Evolutionary conservation across 306 rosid genomes (phyloP).

Genomic region (Quercus robur): DNA sequence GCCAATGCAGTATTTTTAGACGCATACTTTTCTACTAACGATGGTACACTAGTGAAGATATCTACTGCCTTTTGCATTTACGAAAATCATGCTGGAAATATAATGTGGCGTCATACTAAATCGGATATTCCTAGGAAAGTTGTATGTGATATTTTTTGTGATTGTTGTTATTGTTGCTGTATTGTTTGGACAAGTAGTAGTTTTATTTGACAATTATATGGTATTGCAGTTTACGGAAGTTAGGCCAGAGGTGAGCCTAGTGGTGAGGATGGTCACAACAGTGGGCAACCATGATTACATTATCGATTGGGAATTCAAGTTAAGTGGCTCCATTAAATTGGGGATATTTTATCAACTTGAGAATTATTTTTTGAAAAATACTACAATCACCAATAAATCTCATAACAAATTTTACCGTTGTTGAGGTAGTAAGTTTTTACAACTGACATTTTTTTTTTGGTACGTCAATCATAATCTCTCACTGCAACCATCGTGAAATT

Average conservation of each 20-base stretch:
- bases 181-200: too few relatives aligned
- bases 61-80: conserved; percentile 53
- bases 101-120: conserved; percentile 74
- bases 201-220: too few relatives aligned
- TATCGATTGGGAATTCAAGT: conserved; percentile 56
- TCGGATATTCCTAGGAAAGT: conserved; percentile 10
- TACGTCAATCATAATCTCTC: too few relatives aligned
- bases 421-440: too few relatives aligned
- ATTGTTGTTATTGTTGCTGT: not conserved
- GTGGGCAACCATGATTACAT: conserved; percentile 53
- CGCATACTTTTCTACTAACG: conserved; percentile 30
- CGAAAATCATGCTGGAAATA: conserved; percentile 42
- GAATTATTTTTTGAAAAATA: not conserved
- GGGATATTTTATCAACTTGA: conserved; percentile 22
- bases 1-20: conserved; percentile 51
- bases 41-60: conserved; percentile 42
- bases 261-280: conserved; percentile 45
- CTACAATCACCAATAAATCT: too few relatives aligned
- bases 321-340: conserved; percentile 54
- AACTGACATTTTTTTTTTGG: too few relatives aligned
- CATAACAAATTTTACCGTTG: too few relatives aligned
- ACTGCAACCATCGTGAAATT: too few relatives aligned
- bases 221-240: conserved; percentile 16
- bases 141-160: conserved; percentile 1
- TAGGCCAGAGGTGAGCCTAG: conserved; percentile 40